Evolutionary conservation across 2,329 filamentous ascomycete genomes (phyloP), one percentile per base, ranked within the genome.

Genomic region (Drechslerella dactyloides): DNA sequence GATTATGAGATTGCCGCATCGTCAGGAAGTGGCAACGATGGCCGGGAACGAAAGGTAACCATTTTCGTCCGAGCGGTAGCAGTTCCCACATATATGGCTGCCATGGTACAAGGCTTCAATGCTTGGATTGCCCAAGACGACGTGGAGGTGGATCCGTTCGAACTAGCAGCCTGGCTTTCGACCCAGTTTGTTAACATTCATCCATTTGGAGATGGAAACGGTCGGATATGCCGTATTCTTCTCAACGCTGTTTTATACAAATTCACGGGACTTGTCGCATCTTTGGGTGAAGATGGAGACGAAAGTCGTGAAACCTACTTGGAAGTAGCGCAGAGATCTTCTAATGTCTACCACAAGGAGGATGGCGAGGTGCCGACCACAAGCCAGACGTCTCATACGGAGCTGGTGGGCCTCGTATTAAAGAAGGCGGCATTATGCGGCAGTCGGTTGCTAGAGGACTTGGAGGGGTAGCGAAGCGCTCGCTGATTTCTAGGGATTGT

Each of bases 1-100:
- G 53, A 52, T 15, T 63, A 17, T 35, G 60, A 76, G 11, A 74
- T 76, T 7, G 63, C 64, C 0, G 74, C 73, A 0, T 62, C 73
- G 5, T 44, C 33, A 0, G 7, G 50, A 0, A 51, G 40, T n/a
- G 35, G 42, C 10, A 11, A 24, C 4, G 21, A 30, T 0, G 42
- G 40, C 3, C 3, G 27, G 3, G 57, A 69, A 23, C 23, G 42
- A 6, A 68, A 42, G 7, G 56, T 70, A 7, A 74, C 66, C 0
- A 48, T 62, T 4, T 69, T 58, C 13, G 54, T 69, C 10, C 24
- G 59, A 54, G 44, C 65, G 6, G 27, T 2, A 2, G n/a, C 58
- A 0, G 65, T 69, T 11, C n/a, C 52, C 3, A 27, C 10, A 2
- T 63, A 69, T 24, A 69, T 58, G 44, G 10, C 21, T 0, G 2